Base-by-base conservation (phyloP, 2,329 filamentous ascomycete genomes). In the Penicillium hesseltinei region DNA sequence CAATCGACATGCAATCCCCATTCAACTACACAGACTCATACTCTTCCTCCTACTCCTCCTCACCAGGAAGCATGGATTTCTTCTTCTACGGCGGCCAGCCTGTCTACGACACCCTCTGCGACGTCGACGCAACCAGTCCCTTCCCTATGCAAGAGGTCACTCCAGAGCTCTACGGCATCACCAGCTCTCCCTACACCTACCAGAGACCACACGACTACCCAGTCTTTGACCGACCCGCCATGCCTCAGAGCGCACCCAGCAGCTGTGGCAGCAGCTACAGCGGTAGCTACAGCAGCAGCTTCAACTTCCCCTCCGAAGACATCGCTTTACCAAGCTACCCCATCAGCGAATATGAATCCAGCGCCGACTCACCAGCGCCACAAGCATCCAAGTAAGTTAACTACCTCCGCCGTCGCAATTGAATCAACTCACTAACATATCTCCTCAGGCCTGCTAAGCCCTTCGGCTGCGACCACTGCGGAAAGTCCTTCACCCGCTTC, bases 401-500 rank as follows among this genome's bases (percentile, higher is more conserved):
- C 58, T 48, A 44, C 47, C 42, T 27, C 21, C 19, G 5, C 17
- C 5, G 19, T 10, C 21, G n/a, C 25, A 25, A 23, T 43, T n/a
- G 7, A 35, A 21, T 10, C 44, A 31, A 46, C 17, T 4, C 23
- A 47, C 56, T 59, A 54, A 63, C 59, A 44, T 29, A 11, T 17
- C 21, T 21, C 7, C n/a, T 11, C 42, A 74, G 72, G 54, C 64
- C 66, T 9, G 49, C 59, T 33, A 72, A 72, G 55, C 69, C 70
- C 13, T 75, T 70, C 29, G 57, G 59, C 6, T 75, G 73, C 62
- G 62, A 67, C n/a, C 58, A 65, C 56, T 75, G 73, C 56, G 65
- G 67, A 33, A 72, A 75, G 69, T 67, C 66, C 38, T 81, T 81
- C 67, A 75, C 73, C 17, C 78, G 80, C 45, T 71, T 74, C 43